Percentiles rank a stretch among this genome's conserved stretches.
phyloP scores from a whole-genome alignment of 331 rosid genomes.

The Spiraea crenata region DNA sequence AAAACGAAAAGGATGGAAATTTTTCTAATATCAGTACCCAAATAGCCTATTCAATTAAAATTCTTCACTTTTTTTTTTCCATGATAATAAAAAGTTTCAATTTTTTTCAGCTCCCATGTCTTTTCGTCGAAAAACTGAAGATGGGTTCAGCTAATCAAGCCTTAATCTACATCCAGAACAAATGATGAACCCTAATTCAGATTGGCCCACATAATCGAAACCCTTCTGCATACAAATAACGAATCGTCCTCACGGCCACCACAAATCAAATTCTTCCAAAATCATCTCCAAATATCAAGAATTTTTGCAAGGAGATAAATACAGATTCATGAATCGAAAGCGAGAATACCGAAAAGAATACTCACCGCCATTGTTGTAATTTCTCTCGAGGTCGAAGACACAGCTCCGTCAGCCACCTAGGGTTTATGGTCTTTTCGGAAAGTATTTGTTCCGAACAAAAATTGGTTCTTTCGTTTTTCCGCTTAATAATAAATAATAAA shows the following conservation, averaged over 20 bases:
- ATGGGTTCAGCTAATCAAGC: background rate
- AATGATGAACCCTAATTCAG: background rate
- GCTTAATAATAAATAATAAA: background rate
- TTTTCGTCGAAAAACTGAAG: background rate
- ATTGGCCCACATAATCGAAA: background rate
- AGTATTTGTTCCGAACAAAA: background rate
- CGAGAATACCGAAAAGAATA: background rate
- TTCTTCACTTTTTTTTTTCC: background rate
- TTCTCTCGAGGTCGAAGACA: background rate
- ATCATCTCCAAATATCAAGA: background rate
- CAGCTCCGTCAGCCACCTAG: background rate
- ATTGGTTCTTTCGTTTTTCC: background rate
- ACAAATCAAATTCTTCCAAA: background rate
- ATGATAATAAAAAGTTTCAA: background rate
- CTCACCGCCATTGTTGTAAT: constrained; percentile 20
- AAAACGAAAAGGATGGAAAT: background rate
- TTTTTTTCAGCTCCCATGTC: background rate
- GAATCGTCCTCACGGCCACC: background rate
- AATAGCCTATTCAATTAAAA: background rate
- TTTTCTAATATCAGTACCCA: background rate
- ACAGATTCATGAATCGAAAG: background rate
- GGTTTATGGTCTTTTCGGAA: background rate
- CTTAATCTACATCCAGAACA: background rate
- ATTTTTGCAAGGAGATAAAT: background rate
- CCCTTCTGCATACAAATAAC: background rate